Percentiles rank a stretch among this genome's conserved stretches.
These are phyloP conservation scores for Artomyces pyxidatus DNA, from an alignment of 768 basidiomycete species.

Conservation along the genomic window DNA sequence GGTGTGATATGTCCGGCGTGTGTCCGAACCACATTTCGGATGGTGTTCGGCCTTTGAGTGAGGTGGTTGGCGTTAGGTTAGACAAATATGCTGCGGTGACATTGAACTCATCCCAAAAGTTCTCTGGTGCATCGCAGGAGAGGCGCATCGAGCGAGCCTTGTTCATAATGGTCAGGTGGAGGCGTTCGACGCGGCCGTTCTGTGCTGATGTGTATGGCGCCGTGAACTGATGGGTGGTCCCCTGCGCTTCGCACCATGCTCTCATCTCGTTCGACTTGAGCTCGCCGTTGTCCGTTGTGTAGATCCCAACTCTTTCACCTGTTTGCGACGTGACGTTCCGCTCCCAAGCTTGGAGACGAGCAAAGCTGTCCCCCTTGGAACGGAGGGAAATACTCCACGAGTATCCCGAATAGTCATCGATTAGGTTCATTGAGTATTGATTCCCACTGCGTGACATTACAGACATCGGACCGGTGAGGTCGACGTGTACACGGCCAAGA, in stretches of 20 bases:
- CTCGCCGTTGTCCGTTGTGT: background rate
- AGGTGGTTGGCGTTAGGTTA: background rate
- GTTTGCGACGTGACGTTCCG: background rate
- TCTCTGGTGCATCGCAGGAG: background rate
- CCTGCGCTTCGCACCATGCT: background rate
- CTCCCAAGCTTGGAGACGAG: background rate
- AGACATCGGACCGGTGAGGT: background rate
- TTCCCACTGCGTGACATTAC: background rate
- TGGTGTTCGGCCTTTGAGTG: slow-evolving; percentile 8
- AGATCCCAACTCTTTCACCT: background rate
- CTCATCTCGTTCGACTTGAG: background rate
- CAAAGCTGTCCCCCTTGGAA: background rate
- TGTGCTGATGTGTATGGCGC: background rate
- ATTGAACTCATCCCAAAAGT: background rate
- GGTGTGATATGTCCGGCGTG: background rate
- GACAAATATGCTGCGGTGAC: background rate
- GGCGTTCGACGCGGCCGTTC: background rate
- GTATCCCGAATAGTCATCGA: background rate
- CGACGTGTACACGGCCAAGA: background rate
- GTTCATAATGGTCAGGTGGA: background rate
- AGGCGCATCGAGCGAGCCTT: background rate
- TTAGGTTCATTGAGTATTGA: background rate
- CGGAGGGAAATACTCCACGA: background rate
- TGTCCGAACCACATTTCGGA: background rate
- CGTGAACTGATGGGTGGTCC: background rate